These are phyloP conservation scores for Naumovozyma baii DNA, from an alignment of 805 yeast genomes.

Conservation along the genomic window DNA sequence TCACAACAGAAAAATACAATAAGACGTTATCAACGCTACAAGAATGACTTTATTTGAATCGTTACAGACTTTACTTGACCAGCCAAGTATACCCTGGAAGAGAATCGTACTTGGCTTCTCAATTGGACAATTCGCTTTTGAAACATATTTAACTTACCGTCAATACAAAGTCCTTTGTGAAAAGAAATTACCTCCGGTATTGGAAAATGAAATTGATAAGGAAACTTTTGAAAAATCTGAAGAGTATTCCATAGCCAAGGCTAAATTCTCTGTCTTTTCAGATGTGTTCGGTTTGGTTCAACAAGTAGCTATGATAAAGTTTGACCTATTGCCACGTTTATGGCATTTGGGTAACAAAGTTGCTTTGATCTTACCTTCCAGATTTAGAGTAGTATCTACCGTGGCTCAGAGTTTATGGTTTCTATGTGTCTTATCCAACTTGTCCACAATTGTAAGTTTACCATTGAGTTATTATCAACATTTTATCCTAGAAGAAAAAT, in stretches of 20 bases:
- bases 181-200: conserved; percentile 54
- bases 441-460: conserved; percentile 45
- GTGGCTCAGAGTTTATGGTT: conserved; percentile 68
- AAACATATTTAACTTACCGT: conserved; percentile 61
- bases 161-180: conserved; percentile 58
- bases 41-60: conserved; percentile 9
- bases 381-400: conserved; percentile 38
- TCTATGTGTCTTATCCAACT: conserved; percentile 39
- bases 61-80: conserved; percentile 45
- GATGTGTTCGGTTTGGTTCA: conserved; percentile 43
- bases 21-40: no score
- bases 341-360: conserved; percentile 44
- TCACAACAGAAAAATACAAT: no score
- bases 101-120: conserved; percentile 62
- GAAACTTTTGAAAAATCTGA: conserved; percentile 72
- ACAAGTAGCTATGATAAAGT: conserved; percentile 48
- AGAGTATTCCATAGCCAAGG: conserved; percentile 69
- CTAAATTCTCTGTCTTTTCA: conserved; percentile 52
- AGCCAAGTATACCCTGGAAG: conserved; percentile 73
- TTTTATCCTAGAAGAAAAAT: conserved; percentile 85
- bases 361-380: conserved; percentile 23
- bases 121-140: conserved; percentile 65
- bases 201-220: conserved; percentile 56
- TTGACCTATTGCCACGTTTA: conserved; percentile 53
- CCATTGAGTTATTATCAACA: conserved; percentile 70